Evolutionary conservation across 2,329 filamentous ascomycete genomes (phyloP).

Genomic region (Gnomoniopsis sp.): DNA sequence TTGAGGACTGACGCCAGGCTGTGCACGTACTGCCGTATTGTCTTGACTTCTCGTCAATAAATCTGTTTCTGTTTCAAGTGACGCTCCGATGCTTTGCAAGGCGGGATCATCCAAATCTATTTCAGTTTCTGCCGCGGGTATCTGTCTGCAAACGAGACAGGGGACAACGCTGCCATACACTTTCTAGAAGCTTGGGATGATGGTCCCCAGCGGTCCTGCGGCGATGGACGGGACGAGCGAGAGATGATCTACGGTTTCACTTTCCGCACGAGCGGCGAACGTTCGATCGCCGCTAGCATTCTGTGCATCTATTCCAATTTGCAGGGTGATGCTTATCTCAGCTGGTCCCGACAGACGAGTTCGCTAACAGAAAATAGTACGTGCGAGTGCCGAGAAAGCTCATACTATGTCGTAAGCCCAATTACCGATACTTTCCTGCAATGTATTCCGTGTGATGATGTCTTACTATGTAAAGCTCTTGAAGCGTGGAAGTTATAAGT

Average conservation of each 20-base stretch:
- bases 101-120: background rate
- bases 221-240: conserved; percentile 6
- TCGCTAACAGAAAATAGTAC: too few relatives aligned
- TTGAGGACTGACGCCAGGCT: too few relatives aligned
- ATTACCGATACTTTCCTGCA: too few relatives aligned
- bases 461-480: too few relatives aligned
- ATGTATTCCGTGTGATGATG: too few relatives aligned
- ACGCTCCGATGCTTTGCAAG: background rate
- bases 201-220: conserved; percentile 1
- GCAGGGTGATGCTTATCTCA: background rate
- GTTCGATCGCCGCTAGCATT: conserved; percentile 5
- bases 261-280: conserved; percentile 9
- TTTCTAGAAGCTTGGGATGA: background rate
- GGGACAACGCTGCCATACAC: background rate
- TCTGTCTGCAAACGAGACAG: background rate
- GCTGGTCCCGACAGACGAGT: too few relatives aligned
- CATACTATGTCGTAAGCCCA: too few relatives aligned
- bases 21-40: too few relatives aligned
- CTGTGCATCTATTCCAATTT: background rate
- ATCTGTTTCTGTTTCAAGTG: conserved; percentile 4
- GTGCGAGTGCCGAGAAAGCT: background rate
- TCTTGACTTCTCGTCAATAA: too few relatives aligned
- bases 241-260: conserved; percentile 16
- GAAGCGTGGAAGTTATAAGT: too few relatives aligned
- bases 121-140: background rate